Evolutionary conservation across 2,329 filamentous ascomycete genomes (phyloP).

Genomic region (Diaporthe longicolla): DNA sequence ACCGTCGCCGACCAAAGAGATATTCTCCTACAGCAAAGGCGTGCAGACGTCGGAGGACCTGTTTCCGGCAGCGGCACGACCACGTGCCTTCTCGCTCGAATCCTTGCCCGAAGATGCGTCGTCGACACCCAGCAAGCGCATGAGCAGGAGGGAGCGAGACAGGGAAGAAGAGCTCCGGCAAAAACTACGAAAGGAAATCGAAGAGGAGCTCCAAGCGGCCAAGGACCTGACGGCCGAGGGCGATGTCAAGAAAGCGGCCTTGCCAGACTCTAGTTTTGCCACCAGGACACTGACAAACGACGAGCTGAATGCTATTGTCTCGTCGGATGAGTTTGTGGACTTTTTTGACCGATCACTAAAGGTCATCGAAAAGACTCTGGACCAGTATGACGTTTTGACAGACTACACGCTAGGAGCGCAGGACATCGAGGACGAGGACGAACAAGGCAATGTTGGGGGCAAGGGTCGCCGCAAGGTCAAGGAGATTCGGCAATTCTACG

Average conservation of each 20-base stretch:
- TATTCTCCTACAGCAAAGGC: slow-evolving; percentile 97
- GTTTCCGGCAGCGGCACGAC: slow-evolving; percentile 67
- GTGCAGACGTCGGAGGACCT: slow-evolving; percentile 91
- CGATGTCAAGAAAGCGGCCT: slow-evolving; percentile 59
- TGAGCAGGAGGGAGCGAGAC: slow-evolving; percentile 84
- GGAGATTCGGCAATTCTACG: slow-evolving; percentile 93
- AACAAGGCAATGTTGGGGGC: slow-evolving; percentile 79
- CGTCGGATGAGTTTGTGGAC: slow-evolving; percentile 92
- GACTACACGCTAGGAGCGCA: slow-evolving; percentile 90
- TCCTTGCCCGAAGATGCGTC: slow-evolving; percentile 75
- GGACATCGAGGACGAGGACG: slow-evolving; percentile 85
- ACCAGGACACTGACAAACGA: slow-evolving; percentile 84
- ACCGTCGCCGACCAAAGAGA: slow-evolving; percentile 81
- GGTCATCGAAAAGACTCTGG: slow-evolving; percentile 94
- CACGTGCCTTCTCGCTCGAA: slow-evolving; percentile 66
- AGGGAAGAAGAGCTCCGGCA: slow-evolving; percentile 91
- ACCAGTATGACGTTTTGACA: slow-evolving; percentile 95
- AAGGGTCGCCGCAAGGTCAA: slow-evolving; percentile 83
- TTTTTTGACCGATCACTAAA: slow-evolving; percentile 97
- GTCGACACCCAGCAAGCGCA: slow-evolving; percentile 77
- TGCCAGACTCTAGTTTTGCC: slow-evolving; percentile 74
- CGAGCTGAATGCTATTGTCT: slow-evolving; percentile 90
- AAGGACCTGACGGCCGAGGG: slow-evolving; percentile 72
- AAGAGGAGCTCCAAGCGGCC: slow-evolving; percentile 87
- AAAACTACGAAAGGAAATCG: slow-evolving; percentile 88